Evolutionary conservation across 768 basidiomycete species (phyloP).

Genomic region (Tephrocybe sp.): DNA sequence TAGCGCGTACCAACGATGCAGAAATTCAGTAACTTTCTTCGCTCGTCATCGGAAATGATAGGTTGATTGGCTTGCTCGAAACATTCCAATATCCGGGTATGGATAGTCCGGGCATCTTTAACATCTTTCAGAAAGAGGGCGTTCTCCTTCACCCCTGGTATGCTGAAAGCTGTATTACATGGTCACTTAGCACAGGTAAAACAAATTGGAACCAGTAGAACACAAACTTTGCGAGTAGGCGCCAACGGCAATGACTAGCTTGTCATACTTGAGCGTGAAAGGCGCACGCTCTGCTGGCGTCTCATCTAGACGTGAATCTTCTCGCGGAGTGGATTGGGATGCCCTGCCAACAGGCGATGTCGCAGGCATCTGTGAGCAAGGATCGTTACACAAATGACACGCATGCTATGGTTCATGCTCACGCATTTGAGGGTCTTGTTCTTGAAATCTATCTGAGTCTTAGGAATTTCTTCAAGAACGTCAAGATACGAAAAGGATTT

Average conservation of each 20-base stretch:
- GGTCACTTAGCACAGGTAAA: background rate
- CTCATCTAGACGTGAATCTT: slow-evolving; percentile 1
- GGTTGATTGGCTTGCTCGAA: slow-evolving; percentile 89
- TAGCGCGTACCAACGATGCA: slow-evolving; percentile 70
- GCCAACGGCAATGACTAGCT: slow-evolving; percentile 81
- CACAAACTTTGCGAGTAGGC: slow-evolving; percentile 78
- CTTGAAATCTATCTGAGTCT: slow-evolving; percentile 4
- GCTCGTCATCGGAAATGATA: slow-evolving; percentile 67
- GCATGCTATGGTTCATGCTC: background rate
- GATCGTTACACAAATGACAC: background rate
- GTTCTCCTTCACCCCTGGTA: slow-evolving; percentile 78
- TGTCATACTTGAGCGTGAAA: slow-evolving; percentile 72
- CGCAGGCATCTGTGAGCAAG: slow-evolving; percentile 6
- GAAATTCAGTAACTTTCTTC: slow-evolving; percentile 76
- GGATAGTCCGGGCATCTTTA: slow-evolving; percentile 69
- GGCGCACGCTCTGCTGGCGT: slow-evolving; percentile 32
- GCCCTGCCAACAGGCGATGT: background rate
- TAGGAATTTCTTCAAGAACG: background rate
- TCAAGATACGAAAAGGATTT: slow-evolving; percentile 7
- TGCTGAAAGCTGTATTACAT: slow-evolving; percentile 51
- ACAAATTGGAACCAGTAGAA: background rate
- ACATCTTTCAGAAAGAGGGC: slow-evolving; percentile 83
- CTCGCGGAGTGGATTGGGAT: background rate
- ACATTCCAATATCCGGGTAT: slow-evolving; percentile 75
- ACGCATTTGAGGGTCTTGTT: slow-evolving; percentile 10